phyloP scores from a whole-genome alignment of 805 yeast genomes.

The Martiniozyma abietophila region DNA sequence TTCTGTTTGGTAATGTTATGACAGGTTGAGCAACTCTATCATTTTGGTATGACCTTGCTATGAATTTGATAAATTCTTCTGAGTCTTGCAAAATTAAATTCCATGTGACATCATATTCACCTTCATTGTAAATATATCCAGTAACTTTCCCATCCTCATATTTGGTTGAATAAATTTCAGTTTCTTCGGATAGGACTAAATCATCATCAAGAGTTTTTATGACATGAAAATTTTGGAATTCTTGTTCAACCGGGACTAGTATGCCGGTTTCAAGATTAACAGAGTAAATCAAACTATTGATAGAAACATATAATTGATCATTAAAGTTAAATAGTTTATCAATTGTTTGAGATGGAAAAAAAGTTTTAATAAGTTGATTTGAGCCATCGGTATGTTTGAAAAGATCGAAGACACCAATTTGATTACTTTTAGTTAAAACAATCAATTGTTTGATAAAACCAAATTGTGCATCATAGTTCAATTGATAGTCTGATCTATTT shows the following conservation, averaged over 20 bases:
- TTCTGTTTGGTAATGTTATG: constrained; percentile 54
- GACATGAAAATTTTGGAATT: constrained; percentile 11
- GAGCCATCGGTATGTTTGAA: constrained; percentile 19
- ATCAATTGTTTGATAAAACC: constrained; percentile 38
- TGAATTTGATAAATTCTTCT: constrained; percentile 33
- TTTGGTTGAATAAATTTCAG: constrained; percentile 13
- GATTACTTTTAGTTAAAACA: constrained; percentile 32
- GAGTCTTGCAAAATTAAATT: constrained; percentile 7
- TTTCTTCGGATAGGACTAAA: constrained; percentile 11
- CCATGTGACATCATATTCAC: constrained; percentile 16
- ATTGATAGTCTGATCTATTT: no score
- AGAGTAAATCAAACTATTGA: background rate
- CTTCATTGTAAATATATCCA: constrained; percentile 11
- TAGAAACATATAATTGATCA: constrained; percentile 1
- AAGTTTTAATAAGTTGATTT: constrained; percentile 4
- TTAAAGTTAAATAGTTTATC: constrained; percentile 11
- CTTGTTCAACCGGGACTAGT: background rate
- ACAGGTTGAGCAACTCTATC: constrained; percentile 53
- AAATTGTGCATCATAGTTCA: constrained; percentile 27
- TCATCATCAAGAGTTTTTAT: constrained; percentile 3
- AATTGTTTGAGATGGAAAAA: constrained; percentile 3
- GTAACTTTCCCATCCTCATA: constrained; percentile 5
- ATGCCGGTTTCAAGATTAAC: constrained; percentile 3
- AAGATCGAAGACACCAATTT: constrained; percentile 35
- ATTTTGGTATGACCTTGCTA: constrained; percentile 30